Conservation (phyloP, 306 rosid species). For the Prunus persica region Prunus_persica_NCBIv2 NC_034012.1:8462001-8462500, state of each 20-base stretch:
- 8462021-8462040: not conserved
- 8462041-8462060: not conserved
- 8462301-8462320: not conserved
- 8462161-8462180: not conserved
- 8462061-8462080: not conserved
- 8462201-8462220: not conserved
- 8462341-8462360: slow-evolving; percentile 9
- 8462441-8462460: slow-evolving; percentile 83
- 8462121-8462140: too few species aligned
- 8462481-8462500: slow-evolving; percentile 13
- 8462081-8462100: not conserved
- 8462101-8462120: too few species aligned
- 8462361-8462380: slow-evolving; percentile 83
- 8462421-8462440: slow-evolving; percentile 91
- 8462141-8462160: not conserved
- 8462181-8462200: not conserved
- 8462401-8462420: slow-evolving; percentile 88
- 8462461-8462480: slow-evolving; percentile 24
- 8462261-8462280: not conserved
- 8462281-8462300: too few species aligned
- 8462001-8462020: not conserved
- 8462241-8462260: too few species aligned
- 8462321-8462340: not conserved
- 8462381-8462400: slow-evolving; percentile 94
- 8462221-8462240: not conserved